Percentiles rank a stretch among this genome's conserved stretches.
These are phyloP conservation scores for Crepidotus variabilis DNA, from an alignment of 768 basidiomycete genomes.

Conservation along the genomic window DNA sequence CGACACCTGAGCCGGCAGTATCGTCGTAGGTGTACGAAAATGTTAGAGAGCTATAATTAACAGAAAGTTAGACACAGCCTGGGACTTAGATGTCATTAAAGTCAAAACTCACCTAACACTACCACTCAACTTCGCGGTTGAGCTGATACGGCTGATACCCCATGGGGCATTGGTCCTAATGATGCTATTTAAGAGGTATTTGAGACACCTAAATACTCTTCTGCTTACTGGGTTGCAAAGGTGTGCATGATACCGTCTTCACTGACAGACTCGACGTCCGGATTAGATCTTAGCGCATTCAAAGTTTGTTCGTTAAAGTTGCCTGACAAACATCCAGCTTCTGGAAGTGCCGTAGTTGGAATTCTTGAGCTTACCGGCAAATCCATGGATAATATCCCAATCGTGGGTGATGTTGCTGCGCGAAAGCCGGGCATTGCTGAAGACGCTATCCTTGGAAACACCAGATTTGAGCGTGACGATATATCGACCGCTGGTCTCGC, in stretches of 20 bases:
- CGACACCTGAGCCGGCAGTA: slow-evolving; percentile 26
- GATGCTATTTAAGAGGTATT: too few species aligned
- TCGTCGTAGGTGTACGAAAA: slow-evolving; percentile 22
- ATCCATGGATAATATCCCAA: slow-evolving; percentile 27
- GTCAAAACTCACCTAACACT: neutral
- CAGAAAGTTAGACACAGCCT: neutral
- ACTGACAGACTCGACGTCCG: slow-evolving; percentile 23
- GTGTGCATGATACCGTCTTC: slow-evolving; percentile 27
- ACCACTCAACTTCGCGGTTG: neutral
- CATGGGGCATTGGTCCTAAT: slow-evolving; percentile 5
- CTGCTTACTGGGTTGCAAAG: slow-evolving; percentile 17
- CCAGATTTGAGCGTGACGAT: slow-evolving; percentile 8
- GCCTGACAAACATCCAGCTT: slow-evolving; percentile 3
- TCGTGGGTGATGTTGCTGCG: slow-evolving; percentile 11
- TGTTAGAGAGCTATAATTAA: slow-evolving; percentile 1
- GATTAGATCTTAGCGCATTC: slow-evolving; percentile 19
- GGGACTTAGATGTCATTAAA: neutral
- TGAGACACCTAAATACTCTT: neutral
- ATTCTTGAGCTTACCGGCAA: slow-evolving; percentile 20
- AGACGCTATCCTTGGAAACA: neutral
- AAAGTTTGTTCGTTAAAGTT: slow-evolving; percentile 19
- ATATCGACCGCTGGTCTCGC: slow-evolving; percentile 2
- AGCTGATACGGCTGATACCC: slow-evolving; percentile 7
- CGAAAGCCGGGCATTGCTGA: neutral
- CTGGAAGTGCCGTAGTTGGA: neutral